Evolutionary conservation across 805 yeast species (phyloP).

Genomic region (Ogataea minuta): DNA sequence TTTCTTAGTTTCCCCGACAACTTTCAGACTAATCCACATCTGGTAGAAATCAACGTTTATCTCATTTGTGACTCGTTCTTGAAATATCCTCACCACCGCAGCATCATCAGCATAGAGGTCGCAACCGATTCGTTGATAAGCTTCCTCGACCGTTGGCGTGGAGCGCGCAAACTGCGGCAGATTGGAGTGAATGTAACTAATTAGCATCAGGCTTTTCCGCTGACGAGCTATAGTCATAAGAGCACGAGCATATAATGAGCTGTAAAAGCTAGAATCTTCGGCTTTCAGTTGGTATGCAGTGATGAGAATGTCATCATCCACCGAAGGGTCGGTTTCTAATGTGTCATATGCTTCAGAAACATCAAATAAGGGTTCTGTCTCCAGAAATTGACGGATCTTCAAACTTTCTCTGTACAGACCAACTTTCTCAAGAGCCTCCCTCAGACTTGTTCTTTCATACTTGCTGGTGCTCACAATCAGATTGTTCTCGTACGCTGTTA

Average conservation of each 20-base stretch:
- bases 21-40: slow-evolving; percentile 56
- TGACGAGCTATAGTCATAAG: slow-evolving; percentile 58
- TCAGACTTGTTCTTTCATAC: slow-evolving; percentile 30
- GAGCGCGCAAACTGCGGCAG: slow-evolving; percentile 33
- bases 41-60: slow-evolving; percentile 48
- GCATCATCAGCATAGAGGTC: slow-evolving; percentile 54
- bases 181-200: slow-evolving; percentile 50
- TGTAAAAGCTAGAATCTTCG: slow-evolving; percentile 48
- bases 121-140: slow-evolving; percentile 49
- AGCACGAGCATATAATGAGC: slow-evolving; percentile 49
- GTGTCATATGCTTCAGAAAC: slow-evolving; percentile 48
- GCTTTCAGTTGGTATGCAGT: slow-evolving; percentile 70
- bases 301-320: slow-evolving; percentile 68
- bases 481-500: slow-evolving; percentile 28
- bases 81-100: slow-evolving; percentile 51
- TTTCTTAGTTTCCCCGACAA: slow-evolving; percentile 52
- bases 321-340: slow-evolving; percentile 49
- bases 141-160: slow-evolving; percentile 33
- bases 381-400: slow-evolving; percentile 37
- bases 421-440: slow-evolving; percentile 40
- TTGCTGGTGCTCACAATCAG: slow-evolving; percentile 23
- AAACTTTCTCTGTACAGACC: slow-evolving; percentile 39
- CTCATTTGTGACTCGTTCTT: slow-evolving; percentile 40
- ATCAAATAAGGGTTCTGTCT: slow-evolving; percentile 47
- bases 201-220: slow-evolving; percentile 55